Conservation (phyloP, 2,329 filamentous ascomycete genomes). For the Trichoderma koningii region DNA sequence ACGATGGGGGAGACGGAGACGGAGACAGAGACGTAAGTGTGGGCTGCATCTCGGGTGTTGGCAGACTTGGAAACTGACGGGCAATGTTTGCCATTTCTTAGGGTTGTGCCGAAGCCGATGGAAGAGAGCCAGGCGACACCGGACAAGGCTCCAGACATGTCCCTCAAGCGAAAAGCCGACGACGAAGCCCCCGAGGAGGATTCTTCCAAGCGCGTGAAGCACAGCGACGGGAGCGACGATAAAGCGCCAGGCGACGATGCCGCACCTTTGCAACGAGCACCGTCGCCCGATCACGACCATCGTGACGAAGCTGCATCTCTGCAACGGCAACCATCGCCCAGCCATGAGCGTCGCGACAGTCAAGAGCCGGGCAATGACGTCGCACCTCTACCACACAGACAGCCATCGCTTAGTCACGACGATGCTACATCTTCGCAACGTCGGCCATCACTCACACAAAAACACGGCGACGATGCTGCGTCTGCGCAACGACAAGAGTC, state of each 20-base stretch:
- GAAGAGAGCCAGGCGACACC: not conserved
- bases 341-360: no score
- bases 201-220: conserved; percentile 35
- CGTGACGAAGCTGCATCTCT: not conserved
- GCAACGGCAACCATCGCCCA: no score
- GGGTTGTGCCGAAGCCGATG: conserved; percentile 14
- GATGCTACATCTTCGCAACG: conserved; percentile 4
- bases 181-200: conserved; percentile 28
- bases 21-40: conserved; percentile 17
- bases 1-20: conserved; percentile 18
- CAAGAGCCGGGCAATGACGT: not conserved
- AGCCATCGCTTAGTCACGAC: not conserved
- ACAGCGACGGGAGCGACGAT: conserved; percentile 26
- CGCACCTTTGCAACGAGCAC: not conserved
- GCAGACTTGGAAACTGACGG: conserved; percentile 5
- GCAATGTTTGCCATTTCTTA: not conserved
- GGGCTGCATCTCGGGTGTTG: not conserved
- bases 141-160: conserved; percentile 24
- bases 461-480: not conserved
- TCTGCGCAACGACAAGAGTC: conserved; percentile 3
- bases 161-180: conserved; percentile 39
- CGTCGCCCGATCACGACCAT: not conserved
- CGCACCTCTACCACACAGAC: not conserved
- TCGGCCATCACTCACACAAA: no score
- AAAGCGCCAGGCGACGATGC: conserved; percentile 20